Evolutionary conservation across 176 grass and related monocot species (phyloP), one percentile per base, ranked within the genome.

Genomic region (Puya raimondii): DNA sequence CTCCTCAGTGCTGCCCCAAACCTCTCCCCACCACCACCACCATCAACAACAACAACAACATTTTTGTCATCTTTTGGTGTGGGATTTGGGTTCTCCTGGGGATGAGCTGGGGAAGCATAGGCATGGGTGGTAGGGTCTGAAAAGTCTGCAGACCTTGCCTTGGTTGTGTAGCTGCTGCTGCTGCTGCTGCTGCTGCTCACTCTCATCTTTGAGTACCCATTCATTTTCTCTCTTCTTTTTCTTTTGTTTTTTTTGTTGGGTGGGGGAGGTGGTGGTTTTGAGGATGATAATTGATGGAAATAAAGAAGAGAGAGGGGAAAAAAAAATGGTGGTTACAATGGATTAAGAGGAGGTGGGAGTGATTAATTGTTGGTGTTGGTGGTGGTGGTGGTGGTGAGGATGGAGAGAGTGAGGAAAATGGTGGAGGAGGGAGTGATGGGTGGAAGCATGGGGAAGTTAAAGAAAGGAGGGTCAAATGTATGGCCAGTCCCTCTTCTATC

Each of bases 131-230:
- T 64, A 33, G 85, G 82, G 12, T 67, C 64, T 48, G 64, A 48
- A 2, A 67, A 67, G 64, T 67, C 64, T 11, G n/a, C 18, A 47
- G 67, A 51, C 23, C 48, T 52, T 25, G 20, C 10, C 67, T 14
- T 52, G 20, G 18, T 18, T 53, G 67, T 26, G 48, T 49, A 51
- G 20, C 23, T 51, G 20, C 33, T 69, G 17, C 67, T 51, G 12
- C 16, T 69, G 17, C 67, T 33, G 29, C 27, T 69, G 48, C 23
- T 51, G 20, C 33, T 70, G 17, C 49, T 50, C 9, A 21, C 48
- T 51, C 67, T 15, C 12, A 70, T 70, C 79, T 47, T 85, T 76
- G 72, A 67, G 75, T 89, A 85, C 20, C 87, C 87, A 50, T 80
- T 48, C 82, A 89, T 85, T 17, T 81, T 16, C 10, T 59, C 0